Evolutionary conservation across 2,329 filamentous ascomycete species (phyloP).

Genomic region (Apiospora pterosperma): DNA sequence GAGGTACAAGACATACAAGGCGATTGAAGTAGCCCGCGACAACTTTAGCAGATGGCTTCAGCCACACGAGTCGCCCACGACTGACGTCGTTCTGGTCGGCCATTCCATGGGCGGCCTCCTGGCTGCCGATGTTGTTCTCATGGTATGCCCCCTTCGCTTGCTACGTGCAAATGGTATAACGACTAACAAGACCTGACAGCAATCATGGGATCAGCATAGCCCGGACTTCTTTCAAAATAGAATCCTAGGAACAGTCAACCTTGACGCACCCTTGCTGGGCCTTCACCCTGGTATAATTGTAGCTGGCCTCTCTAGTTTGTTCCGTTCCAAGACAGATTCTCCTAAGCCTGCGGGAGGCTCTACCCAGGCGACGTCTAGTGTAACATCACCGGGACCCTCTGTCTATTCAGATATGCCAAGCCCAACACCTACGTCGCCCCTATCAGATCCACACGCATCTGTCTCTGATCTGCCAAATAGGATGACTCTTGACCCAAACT

Average conservation of each 20-base stretch:
- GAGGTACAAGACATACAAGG: conserved; percentile 71
- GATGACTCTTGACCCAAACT: conserved; percentile 55
- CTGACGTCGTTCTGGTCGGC: conserved; percentile 79
- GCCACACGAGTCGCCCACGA: conserved; percentile 69
- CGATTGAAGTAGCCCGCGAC: conserved; percentile 70
- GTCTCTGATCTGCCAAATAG: conserved; percentile 12
- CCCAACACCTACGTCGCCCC: conserved; percentile 13
- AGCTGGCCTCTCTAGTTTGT: conserved; percentile 78
- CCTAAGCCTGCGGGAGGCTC: conserved; percentile 15
- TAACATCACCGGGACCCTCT: conserved; percentile 18
- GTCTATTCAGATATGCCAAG: conserved; percentile 20
- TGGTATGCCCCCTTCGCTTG: conserved; percentile 38
- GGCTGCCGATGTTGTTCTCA: conserved; percentile 72
- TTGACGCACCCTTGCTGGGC: conserved; percentile 84
- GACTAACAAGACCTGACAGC: conserved; percentile 13
- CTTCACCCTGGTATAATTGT: conserved; percentile 84
- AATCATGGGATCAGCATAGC: conserved; percentile 14
- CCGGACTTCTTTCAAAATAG: conserved; percentile 60
- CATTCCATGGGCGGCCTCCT: conserved; percentile 90
- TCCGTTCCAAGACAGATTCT: conserved; percentile 44
- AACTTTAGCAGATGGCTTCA: conserved; percentile 81
- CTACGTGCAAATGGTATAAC: conserved; percentile 11
- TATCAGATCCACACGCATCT: conserved; percentile 6
- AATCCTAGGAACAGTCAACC: conserved; percentile 75
- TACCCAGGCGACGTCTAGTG: conserved; percentile 12